Percentiles rank a stretch among this genome's conserved stretches.
phyloP scores from a whole-genome alignment of 1,284 basidiomycete species.

The Moniliella sp. region DNA sequence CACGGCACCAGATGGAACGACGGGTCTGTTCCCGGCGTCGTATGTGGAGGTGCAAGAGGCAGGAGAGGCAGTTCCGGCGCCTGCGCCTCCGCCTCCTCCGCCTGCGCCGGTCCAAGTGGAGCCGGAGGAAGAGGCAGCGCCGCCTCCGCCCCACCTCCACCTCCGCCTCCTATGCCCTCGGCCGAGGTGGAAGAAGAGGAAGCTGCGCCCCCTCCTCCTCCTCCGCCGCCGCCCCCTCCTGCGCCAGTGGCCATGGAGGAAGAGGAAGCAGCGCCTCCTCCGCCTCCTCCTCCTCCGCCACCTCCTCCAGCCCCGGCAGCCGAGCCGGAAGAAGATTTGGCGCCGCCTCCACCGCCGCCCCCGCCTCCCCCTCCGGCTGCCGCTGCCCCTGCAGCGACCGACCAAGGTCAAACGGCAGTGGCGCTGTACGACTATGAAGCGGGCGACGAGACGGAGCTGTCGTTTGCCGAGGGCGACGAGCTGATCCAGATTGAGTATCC shows the following conservation, averaged over 20 bases:
- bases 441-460: constrained; percentile 23
- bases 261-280: neutral
- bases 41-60: constrained; percentile 22
- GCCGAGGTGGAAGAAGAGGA: neutral
- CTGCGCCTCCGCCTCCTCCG: constrained; percentile 5
- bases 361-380: too few relatives aligned
- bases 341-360: too few relatives aligned
- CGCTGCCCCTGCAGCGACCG: too few relatives aligned
- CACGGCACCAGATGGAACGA: constrained; percentile 14
- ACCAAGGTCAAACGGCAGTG: constrained; percentile 9
- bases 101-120: constrained; percentile 1
- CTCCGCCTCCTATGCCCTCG: constrained; percentile 7
- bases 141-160: constrained; percentile 36
- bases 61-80: constrained; percentile 3
- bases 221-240: neutral
- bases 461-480: constrained; percentile 23
- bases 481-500: constrained; percentile 25
- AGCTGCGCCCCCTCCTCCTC: constrained; percentile 3
- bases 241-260: neutral
- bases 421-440: constrained; percentile 28
- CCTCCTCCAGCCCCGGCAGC: too few relatives aligned
- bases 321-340: too few relatives aligned
- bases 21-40: constrained; percentile 27
- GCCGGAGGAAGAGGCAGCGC: constrained; percentile 23
- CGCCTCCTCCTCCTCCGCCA: too few relatives aligned